Conservation (phyloP, 1,284 basidiomycete genomes). For the Omphalotus olearius region DNA sequence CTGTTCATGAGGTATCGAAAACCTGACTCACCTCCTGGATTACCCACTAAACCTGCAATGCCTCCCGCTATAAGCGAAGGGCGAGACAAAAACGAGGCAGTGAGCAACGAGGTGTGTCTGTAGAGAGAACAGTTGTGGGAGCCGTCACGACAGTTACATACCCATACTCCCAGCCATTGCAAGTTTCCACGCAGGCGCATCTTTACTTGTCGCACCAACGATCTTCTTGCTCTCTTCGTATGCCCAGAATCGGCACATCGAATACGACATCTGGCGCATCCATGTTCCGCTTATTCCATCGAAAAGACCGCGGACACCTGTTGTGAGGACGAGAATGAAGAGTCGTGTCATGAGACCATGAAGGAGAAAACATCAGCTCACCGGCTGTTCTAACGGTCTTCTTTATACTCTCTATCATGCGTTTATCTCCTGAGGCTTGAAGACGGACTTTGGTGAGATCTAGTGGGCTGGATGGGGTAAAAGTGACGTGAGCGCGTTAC, state of each 20-base stretch:
- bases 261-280: conserved; percentile 92
- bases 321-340: not conserved
- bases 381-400: conserved; percentile 75
- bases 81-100: too few relatives aligned
- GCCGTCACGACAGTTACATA: too few relatives aligned
- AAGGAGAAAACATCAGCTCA: conserved; percentile 21
- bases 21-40: conserved; percentile 67
- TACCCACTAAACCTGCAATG: conserved; percentile 81
- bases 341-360: not conserved
- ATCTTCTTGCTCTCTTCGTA: conserved; percentile 89
- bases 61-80: conserved; percentile 54
- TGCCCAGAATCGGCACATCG: conserved; percentile 88
- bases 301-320: conserved; percentile 71
- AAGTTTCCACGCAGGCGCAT: conserved; percentile 77
- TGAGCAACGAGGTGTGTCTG: not conserved
- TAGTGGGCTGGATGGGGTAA: conserved; percentile 47
- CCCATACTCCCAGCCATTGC: conserved; percentile 80
- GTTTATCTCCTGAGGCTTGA: conserved; percentile 84
- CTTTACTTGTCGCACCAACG: conserved; percentile 57
- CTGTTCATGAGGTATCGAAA: not conserved
- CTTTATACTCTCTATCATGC: conserved; percentile 74
- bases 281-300: conserved; percentile 89
- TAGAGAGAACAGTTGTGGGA: not conserved
- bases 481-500: not conserved
- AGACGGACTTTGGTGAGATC: conserved; percentile 87